Conservation (phyloP, 441 rosid genomes). For the Euphorbia corollata region DNA sequence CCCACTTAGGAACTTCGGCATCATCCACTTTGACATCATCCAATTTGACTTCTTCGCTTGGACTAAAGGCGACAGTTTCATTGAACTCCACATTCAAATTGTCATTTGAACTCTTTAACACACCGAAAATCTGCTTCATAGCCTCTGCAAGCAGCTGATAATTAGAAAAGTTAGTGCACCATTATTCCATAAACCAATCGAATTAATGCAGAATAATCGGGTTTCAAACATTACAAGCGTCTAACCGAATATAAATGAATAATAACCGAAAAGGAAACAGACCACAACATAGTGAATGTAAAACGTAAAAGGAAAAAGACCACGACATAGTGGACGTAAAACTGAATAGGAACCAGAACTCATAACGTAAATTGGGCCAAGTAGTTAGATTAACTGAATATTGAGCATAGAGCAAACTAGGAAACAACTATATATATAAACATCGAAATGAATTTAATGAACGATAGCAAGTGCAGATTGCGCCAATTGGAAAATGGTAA, state of each 20-base stretch:
- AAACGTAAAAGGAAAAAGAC: too few species aligned
- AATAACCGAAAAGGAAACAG: neutral
- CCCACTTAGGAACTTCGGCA: conserved; percentile 45
- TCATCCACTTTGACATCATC: conserved; percentile 14
- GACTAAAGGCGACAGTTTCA: conserved; percentile 23
- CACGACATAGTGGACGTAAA: neutral
- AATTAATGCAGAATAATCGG: neutral
- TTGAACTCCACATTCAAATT: conserved; percentile 18
- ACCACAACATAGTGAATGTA: too few species aligned
- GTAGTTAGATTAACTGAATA: neutral
- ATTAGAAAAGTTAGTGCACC: conserved; percentile 32
- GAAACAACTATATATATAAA: neutral
- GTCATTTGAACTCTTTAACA: conserved; percentile 27
- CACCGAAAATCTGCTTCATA: conserved; percentile 41
- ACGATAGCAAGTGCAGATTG: conserved; percentile 6
- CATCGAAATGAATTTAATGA: neutral
- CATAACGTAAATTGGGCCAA: neutral
- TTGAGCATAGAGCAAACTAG: neutral
- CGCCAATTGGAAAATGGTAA: neutral
- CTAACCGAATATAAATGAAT: neutral
- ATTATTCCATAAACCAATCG: conserved; percentile 14
- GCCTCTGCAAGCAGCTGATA: conserved; percentile 63
- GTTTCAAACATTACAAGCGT: neutral
- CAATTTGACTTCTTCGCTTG: conserved; percentile 18
- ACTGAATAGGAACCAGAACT: neutral